These are phyloP conservation scores for Didymella lethalis DNA, from an alignment of 2,329 filamentous ascomycete genomes.

Conservation along the genomic window DNA sequence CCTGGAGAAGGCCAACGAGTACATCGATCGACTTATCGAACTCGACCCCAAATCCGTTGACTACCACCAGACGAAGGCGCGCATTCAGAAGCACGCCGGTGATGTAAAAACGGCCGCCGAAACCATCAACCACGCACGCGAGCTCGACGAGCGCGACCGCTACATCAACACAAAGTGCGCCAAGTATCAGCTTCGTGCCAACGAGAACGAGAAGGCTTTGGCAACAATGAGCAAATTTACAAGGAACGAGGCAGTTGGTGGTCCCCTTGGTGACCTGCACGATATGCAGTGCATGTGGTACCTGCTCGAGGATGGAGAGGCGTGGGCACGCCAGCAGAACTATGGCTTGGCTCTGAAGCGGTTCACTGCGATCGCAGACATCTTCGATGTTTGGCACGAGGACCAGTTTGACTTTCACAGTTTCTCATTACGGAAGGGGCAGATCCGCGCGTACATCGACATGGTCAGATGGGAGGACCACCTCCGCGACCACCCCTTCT, in stretches of 20 bases:
- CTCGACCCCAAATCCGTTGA: conserved; percentile 83
- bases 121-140: conserved; percentile 85
- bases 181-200: conserved; percentile 93
- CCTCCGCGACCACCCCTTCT: conserved; percentile 92
- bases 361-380: conserved; percentile 85
- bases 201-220: conserved; percentile 85
- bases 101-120: conserved; percentile 81
- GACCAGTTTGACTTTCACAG: conserved; percentile 99
- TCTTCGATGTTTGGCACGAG: conserved; percentile 97
- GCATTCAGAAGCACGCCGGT: conserved; percentile 91
- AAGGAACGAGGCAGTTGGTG: conserved; percentile 84
- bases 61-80: conserved; percentile 92
- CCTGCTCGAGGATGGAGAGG: conserved; percentile 91
- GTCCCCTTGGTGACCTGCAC: conserved; percentile 86
- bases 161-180: conserved; percentile 99
- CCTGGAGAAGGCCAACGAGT: conserved; percentile 79
- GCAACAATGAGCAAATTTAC: conserved; percentile 95
- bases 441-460: conserved; percentile 92
- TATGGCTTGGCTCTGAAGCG: conserved; percentile 88
- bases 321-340: conserved; percentile 82
- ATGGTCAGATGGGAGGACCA: conserved; percentile 97
- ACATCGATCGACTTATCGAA: conserved; percentile 83
- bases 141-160: conserved; percentile 86
- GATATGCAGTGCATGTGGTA: conserved; percentile 99
- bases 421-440: conserved; percentile 95